phyloP scores from a whole-genome alignment of 1,139 yeast species.

The Hansenula lynferdii region DNA sequence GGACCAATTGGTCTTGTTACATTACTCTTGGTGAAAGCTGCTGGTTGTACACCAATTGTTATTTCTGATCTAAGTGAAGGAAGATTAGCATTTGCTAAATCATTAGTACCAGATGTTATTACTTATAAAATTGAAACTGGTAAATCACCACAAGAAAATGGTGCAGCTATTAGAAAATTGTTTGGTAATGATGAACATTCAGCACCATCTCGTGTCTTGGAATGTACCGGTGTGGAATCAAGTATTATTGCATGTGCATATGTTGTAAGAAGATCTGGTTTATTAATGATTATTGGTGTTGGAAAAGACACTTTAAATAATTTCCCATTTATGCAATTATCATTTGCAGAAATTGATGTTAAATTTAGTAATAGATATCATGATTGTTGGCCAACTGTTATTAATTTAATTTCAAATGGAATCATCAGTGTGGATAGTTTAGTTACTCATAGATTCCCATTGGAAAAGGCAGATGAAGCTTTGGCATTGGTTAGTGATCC shows the following conservation, averaged over 20 bases:
- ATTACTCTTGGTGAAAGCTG: conserved; percentile 71
- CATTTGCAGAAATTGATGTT: conserved; percentile 31
- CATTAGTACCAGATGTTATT: conserved; percentile 23
- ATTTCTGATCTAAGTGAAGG: conserved; percentile 18
- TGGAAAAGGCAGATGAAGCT: conserved; percentile 72
- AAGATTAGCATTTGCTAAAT: conserved; percentile 19
- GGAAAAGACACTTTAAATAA: conserved; percentile 27
- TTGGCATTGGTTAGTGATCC: conserved; percentile 26
- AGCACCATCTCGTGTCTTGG: conserved; percentile 40
- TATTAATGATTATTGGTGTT: conserved; percentile 30
- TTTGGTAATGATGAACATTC: conserved; percentile 20
- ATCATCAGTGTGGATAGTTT: conserved; percentile 56
- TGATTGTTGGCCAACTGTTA: conserved; percentile 41
- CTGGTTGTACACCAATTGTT: conserved; percentile 57
- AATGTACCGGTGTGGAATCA: conserved; percentile 66
- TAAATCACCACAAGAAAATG: conserved; percentile 21
- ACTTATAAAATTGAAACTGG: conserved; percentile 25
- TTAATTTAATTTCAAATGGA: conserved; percentile 55
- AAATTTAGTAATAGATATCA: conserved; percentile 32
- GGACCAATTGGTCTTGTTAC: conserved; percentile 84
- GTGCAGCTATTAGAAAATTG: conserved; percentile 22
- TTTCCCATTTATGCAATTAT: conserved; percentile 33
- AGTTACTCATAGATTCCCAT: conserved; percentile 68
- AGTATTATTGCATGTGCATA: conserved; percentile 45
- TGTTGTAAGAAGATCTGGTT: conserved; percentile 28